phyloP scores from a whole-genome alignment of 2,329 filamentous ascomycete species.

The Alternaria burnsii region DNA sequence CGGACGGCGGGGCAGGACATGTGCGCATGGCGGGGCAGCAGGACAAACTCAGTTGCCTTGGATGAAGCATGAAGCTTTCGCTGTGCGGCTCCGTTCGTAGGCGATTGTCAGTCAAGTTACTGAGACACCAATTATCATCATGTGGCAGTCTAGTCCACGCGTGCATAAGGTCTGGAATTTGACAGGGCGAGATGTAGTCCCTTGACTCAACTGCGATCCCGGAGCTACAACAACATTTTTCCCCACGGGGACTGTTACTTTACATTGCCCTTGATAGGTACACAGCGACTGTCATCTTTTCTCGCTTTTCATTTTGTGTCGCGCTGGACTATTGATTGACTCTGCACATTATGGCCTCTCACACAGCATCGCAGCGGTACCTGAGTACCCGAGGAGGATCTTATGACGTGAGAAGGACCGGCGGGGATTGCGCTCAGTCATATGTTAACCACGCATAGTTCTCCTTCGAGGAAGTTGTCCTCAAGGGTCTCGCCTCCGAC shows the following conservation, averaged over 20 bases:
- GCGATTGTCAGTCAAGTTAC: background rate
- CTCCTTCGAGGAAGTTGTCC: constrained; percentile 88
- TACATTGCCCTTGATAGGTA: constrained; percentile 6
- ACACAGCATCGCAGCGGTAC: constrained; percentile 67
- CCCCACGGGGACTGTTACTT: constrained; percentile 33
- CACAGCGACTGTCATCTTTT: constrained; percentile 13
- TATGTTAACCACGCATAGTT: constrained; percentile 62
- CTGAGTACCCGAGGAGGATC: constrained; percentile 70
- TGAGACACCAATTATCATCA: background rate
- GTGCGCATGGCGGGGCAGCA: constrained; percentile 15
- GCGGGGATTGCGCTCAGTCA: constrained; percentile 8
- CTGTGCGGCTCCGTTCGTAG: background rate
- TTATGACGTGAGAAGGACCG: constrained; percentile 62
- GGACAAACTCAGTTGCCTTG: constrained; percentile 1
- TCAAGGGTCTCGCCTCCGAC: constrained; percentile 87
- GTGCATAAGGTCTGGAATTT: constrained; percentile 16
- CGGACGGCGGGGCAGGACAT: constrained; percentile 12
- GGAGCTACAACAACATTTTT: constrained; percentile 37
- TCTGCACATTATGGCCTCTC: constrained; percentile 50
- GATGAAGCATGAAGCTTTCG: constrained; percentile 2
- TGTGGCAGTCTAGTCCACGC: constrained; percentile 3
- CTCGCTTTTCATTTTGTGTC: constrained; percentile 10
- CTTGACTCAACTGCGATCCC: constrained; percentile 41
- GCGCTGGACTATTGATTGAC: constrained; percentile 10
- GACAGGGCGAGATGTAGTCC: constrained; percentile 18